These are phyloP conservation scores for Myxozyma sirexii DNA, from an alignment of 805 yeast species.

Conservation along the genomic window DNA sequence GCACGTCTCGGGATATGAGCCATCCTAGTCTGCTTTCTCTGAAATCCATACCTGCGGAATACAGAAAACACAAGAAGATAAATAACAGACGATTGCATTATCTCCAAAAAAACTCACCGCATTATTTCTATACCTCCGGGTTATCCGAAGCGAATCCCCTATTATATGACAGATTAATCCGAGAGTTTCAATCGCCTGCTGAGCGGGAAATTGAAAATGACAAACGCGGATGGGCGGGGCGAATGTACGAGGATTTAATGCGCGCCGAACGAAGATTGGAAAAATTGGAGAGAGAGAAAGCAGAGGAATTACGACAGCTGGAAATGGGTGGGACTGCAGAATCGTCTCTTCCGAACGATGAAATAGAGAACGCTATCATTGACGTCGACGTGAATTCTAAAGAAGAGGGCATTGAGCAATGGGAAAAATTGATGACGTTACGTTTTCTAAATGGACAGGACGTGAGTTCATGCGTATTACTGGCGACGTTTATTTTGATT, in stretches of 20 bases:
- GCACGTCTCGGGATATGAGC: too few relatives aligned
- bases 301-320: conserved; percentile 7
- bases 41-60: background rate
- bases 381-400: conserved; percentile 5
- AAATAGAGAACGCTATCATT: background rate
- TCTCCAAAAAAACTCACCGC: conserved; percentile 11
- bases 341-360: background rate
- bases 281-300: background rate
- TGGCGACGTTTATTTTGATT: background rate
- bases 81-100: conserved; percentile 26
- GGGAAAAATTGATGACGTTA: conserved; percentile 26
- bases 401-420: conserved; percentile 22
- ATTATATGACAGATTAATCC: conserved; percentile 18
- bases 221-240: conserved; percentile 28
- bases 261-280: conserved; percentile 25
- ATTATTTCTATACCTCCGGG: conserved; percentile 12
- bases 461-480: conserved; percentile 13
- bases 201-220: conserved; percentile 23
- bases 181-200: conserved; percentile 19
- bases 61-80: conserved; percentile 13
- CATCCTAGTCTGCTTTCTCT: background rate
- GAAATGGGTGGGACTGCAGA: background rate
- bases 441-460: conserved; percentile 29
- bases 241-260: conserved; percentile 30
- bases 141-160: conserved; percentile 26